Percentiles rank a stretch among this genome's conserved stretches.
Evolutionary conservation across 345 rosid species (phyloP).

Genomic region (Orychophragmus violaceus): DNA sequence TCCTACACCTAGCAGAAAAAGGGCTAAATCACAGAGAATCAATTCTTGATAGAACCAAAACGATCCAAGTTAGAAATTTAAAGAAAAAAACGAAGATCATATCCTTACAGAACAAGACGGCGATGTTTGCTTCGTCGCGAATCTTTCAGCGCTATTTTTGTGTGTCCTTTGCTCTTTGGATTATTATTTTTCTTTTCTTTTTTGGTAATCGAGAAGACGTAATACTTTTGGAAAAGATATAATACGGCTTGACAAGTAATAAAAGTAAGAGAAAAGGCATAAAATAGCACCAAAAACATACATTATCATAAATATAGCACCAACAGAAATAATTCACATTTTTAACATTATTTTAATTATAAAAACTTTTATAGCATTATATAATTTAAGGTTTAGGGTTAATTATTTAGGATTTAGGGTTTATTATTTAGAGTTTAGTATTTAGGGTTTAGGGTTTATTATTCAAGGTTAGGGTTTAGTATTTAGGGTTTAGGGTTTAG

Average conservation of each 20-base stretch:
- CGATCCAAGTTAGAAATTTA: background rate
- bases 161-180: background rate
- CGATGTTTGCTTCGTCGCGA: conserved; percentile 18
- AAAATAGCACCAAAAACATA: too few relatives aligned
- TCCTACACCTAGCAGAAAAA: conserved; percentile 12
- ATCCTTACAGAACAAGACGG: conserved; percentile 22
- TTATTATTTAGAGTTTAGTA: too few relatives aligned
- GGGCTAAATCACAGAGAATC: background rate
- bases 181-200: background rate
- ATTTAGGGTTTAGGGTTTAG: too few relatives aligned
- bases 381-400: too few relatives aligned
- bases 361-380: too few relatives aligned
- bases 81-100: conserved; percentile 1
- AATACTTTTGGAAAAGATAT: background rate
- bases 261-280: too few relatives aligned
- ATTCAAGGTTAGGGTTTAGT: too few relatives aligned
- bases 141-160: background rate
- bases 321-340: too few relatives aligned
- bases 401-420: too few relatives aligned
- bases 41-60: background rate
- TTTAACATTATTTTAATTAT: too few relatives aligned
- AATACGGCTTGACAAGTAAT: background rate
- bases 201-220: conserved; percentile 15
- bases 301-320: too few relatives aligned
- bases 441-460: too few relatives aligned